phyloP scores from a whole-genome alignment of 352 stramenopile genomes.

The Globisporangium viniferum region DNA sequence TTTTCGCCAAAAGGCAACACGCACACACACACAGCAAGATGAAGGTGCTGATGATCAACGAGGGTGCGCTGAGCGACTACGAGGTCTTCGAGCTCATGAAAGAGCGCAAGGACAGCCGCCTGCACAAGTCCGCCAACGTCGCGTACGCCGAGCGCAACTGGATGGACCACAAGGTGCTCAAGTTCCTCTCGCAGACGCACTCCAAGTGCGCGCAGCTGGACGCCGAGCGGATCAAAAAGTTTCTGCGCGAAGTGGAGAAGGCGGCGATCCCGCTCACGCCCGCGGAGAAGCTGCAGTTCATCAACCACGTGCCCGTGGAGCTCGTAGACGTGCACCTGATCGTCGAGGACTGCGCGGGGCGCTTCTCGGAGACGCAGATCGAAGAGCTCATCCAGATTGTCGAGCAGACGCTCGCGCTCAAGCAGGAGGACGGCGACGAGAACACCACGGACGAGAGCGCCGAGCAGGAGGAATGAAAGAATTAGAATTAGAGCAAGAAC shows the following conservation, averaged over 20 bases:
- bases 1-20: constrained; percentile 1
- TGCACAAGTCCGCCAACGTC: constrained; percentile 74
- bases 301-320: constrained; percentile 80
- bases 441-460: constrained; percentile 24
- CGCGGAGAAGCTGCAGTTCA: constrained; percentile 81
- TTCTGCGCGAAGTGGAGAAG: constrained; percentile 51
- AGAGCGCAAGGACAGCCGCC: constrained; percentile 70
- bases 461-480: constrained; percentile 16
- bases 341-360: constrained; percentile 77
- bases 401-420: constrained; percentile 51
- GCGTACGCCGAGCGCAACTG: constrained; percentile 85
- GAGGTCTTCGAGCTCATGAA: constrained; percentile 82
- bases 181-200: constrained; percentile 75
- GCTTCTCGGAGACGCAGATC: constrained; percentile 76
- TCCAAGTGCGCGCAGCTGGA: constrained; percentile 54
- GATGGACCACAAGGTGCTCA: constrained; percentile 90
- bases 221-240: constrained; percentile 50
- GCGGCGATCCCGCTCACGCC: constrained; percentile 49
- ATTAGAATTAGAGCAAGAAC: background rate
- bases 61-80: constrained; percentile 74
- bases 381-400: constrained; percentile 71
- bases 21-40: constrained; percentile 31
- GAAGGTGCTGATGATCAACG: constrained; percentile 85
- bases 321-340: constrained; percentile 85
- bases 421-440: constrained; percentile 22